Percentiles rank a stretch among this genome's conserved stretches.
Evolutionary conservation across 805 yeast genomes (phyloP).

Genomic region (Priceomyces castillae): DNA sequence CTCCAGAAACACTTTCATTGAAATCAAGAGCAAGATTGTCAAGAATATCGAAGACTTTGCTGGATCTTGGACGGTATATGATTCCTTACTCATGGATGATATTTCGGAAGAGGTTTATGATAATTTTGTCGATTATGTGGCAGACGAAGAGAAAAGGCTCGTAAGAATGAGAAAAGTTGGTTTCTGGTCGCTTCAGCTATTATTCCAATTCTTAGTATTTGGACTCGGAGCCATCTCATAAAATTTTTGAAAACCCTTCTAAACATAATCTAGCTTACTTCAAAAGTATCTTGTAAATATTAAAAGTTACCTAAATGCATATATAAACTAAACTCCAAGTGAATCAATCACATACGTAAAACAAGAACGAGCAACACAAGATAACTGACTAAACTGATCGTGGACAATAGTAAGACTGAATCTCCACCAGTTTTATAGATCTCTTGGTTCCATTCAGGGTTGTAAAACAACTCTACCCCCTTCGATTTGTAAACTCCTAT

Average conservation of each 20-base stretch:
- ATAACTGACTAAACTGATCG: slow-evolving; percentile 51
- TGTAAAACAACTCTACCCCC: slow-evolving; percentile 36
- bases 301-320: not conserved
- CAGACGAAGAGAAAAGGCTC: slow-evolving; percentile 76
- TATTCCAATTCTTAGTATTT: slow-evolving; percentile 78
- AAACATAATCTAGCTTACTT: not conserved
- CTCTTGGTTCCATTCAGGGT: slow-evolving; percentile 33
- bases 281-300: not conserved
- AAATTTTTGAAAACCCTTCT: not conserved
- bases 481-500: slow-evolving; percentile 38
- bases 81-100: slow-evolving; percentile 87
- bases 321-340: not conserved
- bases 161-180: slow-evolving; percentile 79
- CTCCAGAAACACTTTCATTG: slow-evolving; percentile 84
- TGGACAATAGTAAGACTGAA: slow-evolving; percentile 50
- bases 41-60: slow-evolving; percentile 81
- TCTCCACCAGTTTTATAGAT: slow-evolving; percentile 63
- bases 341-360: slow-evolving; percentile 32
- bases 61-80: slow-evolving; percentile 96
- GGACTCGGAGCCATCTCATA: slow-evolving; percentile 61
- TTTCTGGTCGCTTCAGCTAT: slow-evolving; percentile 85
- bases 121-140: slow-evolving; percentile 83
- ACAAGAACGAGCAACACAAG: slow-evolving; percentile 51
- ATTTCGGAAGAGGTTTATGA: slow-evolving; percentile 85
- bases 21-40: slow-evolving; percentile 76